Base-by-base conservation (phyloP, 2,329 filamentous ascomycete species). In the Cladosporium oxysporum region DNA sequence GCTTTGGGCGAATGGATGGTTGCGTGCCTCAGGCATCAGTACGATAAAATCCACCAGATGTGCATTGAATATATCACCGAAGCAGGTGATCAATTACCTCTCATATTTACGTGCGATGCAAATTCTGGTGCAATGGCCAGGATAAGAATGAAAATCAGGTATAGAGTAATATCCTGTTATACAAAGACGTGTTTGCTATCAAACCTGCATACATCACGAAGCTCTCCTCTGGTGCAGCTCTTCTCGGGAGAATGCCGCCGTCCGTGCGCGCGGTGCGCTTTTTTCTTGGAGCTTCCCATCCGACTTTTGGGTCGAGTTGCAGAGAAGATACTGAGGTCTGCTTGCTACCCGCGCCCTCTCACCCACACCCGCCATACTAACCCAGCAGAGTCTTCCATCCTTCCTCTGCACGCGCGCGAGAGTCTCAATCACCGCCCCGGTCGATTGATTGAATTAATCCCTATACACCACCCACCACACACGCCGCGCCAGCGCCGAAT, bases 271-370 rank as follows among this genome's bases (percentile, higher is more conserved):
- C 18, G 14, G 41, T 47, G 41, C 41, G 41, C 41, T 21, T 21
- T 21, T 60, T 60, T 60, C 58, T 60, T 35, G 47, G 58, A 47
- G 41, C 37, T 41, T 62, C 11, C 59, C 53, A 31, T 52, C 41
- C 59, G 49, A 62, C 59, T 62, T 62, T 62, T 49, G 28, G 47
- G 7, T 31, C 18, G 18, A n/a, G 52, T 33, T 47, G 47, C 31
- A 62, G 60, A 62, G 47, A 58, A 58, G 33, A 41, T 26, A 35
- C 33, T 28, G 55, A 59, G 57, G 26, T 37, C 23, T 44, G 35
- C 35, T 47, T 59, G 57, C 61, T 47, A 35, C 23, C 50, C 61
- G 47, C 59, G 61, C 61, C 50, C 61, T 57, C n/a, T 14, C 47
- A 50, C 18, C 10, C 7, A 23, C 26, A 23, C 33, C 50, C 41